Percentiles rank a stretch among this genome's conserved stretches.
Evolutionary conservation across 257 asterid species (phyloP).

Genomic region (Gynochthodes officinalis): DNA sequence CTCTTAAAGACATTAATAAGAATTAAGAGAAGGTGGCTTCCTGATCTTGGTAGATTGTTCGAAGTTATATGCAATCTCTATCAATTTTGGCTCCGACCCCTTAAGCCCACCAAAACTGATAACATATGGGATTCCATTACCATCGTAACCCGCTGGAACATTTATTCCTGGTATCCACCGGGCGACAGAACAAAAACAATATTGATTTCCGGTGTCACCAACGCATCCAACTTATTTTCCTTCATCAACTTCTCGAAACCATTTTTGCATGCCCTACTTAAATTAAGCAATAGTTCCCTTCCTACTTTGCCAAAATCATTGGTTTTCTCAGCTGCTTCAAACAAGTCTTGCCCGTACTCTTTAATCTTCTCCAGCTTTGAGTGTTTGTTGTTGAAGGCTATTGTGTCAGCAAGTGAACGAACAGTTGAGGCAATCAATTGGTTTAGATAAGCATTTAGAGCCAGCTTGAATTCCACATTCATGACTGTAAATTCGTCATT

Average conservation of each 20-base stretch:
- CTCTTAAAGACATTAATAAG: neutral
- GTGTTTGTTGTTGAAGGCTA: conserved; percentile 36
- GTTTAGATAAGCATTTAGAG: conserved; percentile 36
- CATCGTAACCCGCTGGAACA: conserved; percentile 47
- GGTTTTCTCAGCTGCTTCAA: conserved; percentile 41
- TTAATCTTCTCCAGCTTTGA: conserved; percentile 31
- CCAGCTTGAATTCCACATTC: conserved; percentile 38
- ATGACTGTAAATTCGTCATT: conserved; percentile 19
- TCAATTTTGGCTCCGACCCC: conserved; percentile 46
- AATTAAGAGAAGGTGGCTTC: conserved; percentile 40
- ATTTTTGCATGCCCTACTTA: conserved; percentile 13
- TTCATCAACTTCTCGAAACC: conserved; percentile 40
- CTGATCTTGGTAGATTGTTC: conserved; percentile 56
- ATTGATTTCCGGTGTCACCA: conserved; percentile 20
- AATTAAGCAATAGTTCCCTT: conserved; percentile 23
- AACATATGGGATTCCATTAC: conserved; percentile 38
- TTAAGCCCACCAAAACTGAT: conserved; percentile 52
- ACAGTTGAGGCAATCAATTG: conserved; percentile 36
- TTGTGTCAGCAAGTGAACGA: conserved; percentile 37
- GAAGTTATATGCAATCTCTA: conserved; percentile 53
- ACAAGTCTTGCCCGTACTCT: conserved; percentile 34
- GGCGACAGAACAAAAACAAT: conserved; percentile 29
- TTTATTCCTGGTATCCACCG: conserved; percentile 45
- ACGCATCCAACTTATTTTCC: conserved; percentile 37
- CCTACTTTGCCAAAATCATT: conserved; percentile 33